Percentiles rank a stretch among this genome's conserved stretches.
phyloP scores from a whole-genome alignment of 257 asterid genomes.

The Capsicum baccatum region DNA sequence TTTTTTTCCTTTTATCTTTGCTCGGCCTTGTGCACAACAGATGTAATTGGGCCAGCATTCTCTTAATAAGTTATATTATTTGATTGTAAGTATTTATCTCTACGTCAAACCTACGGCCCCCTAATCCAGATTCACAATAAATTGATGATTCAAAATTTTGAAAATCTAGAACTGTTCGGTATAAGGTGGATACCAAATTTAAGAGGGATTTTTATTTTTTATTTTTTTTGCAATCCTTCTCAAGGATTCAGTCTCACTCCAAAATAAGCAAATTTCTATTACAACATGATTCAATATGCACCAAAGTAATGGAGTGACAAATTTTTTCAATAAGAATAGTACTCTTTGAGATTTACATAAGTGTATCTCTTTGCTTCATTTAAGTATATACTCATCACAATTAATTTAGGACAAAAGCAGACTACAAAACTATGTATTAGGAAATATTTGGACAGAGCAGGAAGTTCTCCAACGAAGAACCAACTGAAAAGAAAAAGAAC shows the following conservation, averaged over 20 bases:
- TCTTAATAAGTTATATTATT: too few species aligned
- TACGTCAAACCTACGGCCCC: too few species aligned
- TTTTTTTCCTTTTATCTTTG: too few species aligned
- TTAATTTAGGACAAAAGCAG: constrained; percentile 3
- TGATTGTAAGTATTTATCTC: too few species aligned
- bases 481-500: constrained; percentile 30
- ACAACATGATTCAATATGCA: constrained; percentile 10
- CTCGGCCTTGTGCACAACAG: too few species aligned
- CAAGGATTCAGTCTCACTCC: not conserved
- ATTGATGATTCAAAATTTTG: not conserved
- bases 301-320: not conserved
- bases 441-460: constrained; percentile 36
- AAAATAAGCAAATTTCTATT: not conserved
- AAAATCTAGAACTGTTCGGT: not conserved
- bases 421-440: constrained; percentile 36
- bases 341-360: constrained; percentile 18
- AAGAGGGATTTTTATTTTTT: not conserved
- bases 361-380: constrained; percentile 25
- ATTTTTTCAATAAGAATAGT: not conserved
- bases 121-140: too few species aligned
- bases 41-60: too few species aligned
- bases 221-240: not conserved
- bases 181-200: not conserved
- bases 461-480: constrained; percentile 54
- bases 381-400: constrained; percentile 22